Evolutionary conservation across 2,329 filamentous ascomycete species (phyloP).

Genomic region (Tolypocladium tropicale): DNA sequence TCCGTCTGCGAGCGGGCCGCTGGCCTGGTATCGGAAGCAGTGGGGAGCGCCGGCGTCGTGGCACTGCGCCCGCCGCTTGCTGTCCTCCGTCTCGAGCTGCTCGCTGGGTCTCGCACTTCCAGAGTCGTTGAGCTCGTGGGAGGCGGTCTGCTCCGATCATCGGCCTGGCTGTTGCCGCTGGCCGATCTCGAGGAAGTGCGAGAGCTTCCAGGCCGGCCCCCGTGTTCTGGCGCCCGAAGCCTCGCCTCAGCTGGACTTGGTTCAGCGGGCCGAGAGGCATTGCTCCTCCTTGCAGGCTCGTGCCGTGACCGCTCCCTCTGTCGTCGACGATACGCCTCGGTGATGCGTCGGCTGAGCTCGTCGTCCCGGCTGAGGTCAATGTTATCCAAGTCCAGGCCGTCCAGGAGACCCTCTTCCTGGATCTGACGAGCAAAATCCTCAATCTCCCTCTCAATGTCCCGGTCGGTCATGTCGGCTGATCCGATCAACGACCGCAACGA

Average conservation of each 20-base stretch:
- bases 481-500: slow-evolving; percentile 79
- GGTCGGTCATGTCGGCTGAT: slow-evolving; percentile 63
- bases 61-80: slow-evolving; percentile 45
- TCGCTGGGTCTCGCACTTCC: slow-evolving; percentile 18
- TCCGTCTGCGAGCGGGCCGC: slow-evolving; percentile 58
- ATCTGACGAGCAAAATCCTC: slow-evolving; percentile 85
- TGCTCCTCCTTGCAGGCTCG: slow-evolving; percentile 34
- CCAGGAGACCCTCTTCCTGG: slow-evolving; percentile 73
- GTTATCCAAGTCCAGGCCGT: slow-evolving; percentile 82
- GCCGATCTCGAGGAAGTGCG: slow-evolving; percentile 35
- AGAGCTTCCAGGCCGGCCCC: slow-evolving; percentile 16
- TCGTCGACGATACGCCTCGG: slow-evolving; percentile 72
- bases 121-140: slow-evolving; percentile 18
- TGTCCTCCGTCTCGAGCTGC: slow-evolving; percentile 34
- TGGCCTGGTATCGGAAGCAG: slow-evolving; percentile 33
- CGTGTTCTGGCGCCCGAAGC: slow-evolving; percentile 14
- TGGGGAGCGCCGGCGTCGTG: slow-evolving; percentile 35
- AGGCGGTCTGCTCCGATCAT: slow-evolving; percentile 43
- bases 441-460: slow-evolving; percentile 79
- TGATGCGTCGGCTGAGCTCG: slow-evolving; percentile 81
- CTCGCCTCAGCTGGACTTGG: slow-evolving; percentile 13
- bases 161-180: slow-evolving; percentile 30
- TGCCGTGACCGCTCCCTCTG: slow-evolving; percentile 53
- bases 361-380: slow-evolving; percentile 78
- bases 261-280: slow-evolving; percentile 23